Percentiles rank a stretch among this genome's conserved stretches.
phyloP scores from a whole-genome alignment of 208 protist species.

The Angomonas deanei region DNA sequence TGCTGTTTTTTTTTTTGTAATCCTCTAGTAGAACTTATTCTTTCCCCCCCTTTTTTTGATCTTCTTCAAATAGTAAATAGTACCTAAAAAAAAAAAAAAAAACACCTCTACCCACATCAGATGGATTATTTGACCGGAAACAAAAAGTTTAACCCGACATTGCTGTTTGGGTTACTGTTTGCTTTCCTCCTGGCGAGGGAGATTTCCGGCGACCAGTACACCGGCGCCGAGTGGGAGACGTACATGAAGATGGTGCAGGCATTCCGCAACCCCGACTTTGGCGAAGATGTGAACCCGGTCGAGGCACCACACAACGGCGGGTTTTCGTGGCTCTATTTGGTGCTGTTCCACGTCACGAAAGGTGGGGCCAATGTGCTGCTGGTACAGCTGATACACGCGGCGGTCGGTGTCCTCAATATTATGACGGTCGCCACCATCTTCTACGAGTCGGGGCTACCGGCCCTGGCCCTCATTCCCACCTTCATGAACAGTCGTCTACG shows the following conservation, averaged over 20 bases:
- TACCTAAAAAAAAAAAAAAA: constrained; percentile 9
- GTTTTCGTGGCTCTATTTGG: constrained; percentile 85
- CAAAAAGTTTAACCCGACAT: neutral
- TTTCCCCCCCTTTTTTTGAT: constrained; percentile 10
- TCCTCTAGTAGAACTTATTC: neutral
- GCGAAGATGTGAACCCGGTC: constrained; percentile 73
- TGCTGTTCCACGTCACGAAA: constrained; percentile 74
- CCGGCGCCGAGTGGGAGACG: constrained; percentile 86
- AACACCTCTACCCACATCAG: neutral
- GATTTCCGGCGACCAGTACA: constrained; percentile 56
- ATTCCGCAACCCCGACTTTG: constrained; percentile 71
- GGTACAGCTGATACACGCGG: constrained; percentile 71
- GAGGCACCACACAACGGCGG: constrained; percentile 88
- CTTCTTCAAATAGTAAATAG: neutral
- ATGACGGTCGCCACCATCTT: constrained; percentile 43
- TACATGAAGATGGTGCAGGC: constrained; percentile 89
- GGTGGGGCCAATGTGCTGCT: constrained; percentile 46
- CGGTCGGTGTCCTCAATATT: constrained; percentile 64
- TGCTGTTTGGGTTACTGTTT: constrained; percentile 10
- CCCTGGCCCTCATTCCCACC: constrained; percentile 33
- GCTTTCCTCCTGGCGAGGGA: constrained; percentile 28
- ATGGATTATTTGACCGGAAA: too few species aligned
- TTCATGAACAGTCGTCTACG: constrained; percentile 80
- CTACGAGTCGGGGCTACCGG: constrained; percentile 19
- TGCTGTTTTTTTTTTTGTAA: neutral